Conservation (phyloP, 371 early-diverging fungal genomes). For the Mucor velutinosus region DNA sequence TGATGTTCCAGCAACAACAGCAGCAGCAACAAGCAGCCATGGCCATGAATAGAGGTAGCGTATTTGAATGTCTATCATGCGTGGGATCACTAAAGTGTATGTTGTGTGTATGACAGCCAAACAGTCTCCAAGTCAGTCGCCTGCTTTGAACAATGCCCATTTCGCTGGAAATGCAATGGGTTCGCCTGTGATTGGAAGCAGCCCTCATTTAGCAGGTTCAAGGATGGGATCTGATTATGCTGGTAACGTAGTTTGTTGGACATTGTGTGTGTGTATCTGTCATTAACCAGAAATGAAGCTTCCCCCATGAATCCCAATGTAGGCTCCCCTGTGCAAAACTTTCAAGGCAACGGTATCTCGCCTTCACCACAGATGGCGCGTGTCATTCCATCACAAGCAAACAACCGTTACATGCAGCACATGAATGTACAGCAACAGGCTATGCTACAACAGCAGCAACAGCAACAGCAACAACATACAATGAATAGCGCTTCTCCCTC, state of each 20-base stretch:
- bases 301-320: slow-evolving; percentile 35
- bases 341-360: slow-evolving; percentile 27
- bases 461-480: slow-evolving; percentile 22
- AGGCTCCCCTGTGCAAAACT: slow-evolving; percentile 35
- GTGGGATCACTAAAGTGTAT: neutral
- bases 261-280: neutral
- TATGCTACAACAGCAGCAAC: slow-evolving; percentile 12
- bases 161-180: slow-evolving; percentile 27
- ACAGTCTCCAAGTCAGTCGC: slow-evolving; percentile 51
- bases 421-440: slow-evolving; percentile 22
- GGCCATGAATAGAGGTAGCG: slow-evolving; percentile 39
- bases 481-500: slow-evolving; percentile 22
- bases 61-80: neutral
- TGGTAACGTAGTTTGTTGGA: slow-evolving; percentile 18
- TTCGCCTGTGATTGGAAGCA: slow-evolving; percentile 38
- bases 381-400: slow-evolving; percentile 44
- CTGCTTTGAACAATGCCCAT: slow-evolving; percentile 37
- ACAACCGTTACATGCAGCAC: slow-evolving; percentile 39
- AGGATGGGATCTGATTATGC: slow-evolving; percentile 35
- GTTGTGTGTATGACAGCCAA: slow-evolving; percentile 29
- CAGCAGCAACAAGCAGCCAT: slow-evolving; percentile 31
- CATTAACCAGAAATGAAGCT: slow-evolving; percentile 13
- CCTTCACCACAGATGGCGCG: slow-evolving; percentile 39
- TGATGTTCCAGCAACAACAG: slow-evolving; percentile 44
- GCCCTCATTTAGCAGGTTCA: slow-evolving; percentile 35